Percentiles rank a stretch among this genome's conserved stretches.
Conservation (phyloP, 73 alveolate species). For the Paramecium primaurelia region DNA sequence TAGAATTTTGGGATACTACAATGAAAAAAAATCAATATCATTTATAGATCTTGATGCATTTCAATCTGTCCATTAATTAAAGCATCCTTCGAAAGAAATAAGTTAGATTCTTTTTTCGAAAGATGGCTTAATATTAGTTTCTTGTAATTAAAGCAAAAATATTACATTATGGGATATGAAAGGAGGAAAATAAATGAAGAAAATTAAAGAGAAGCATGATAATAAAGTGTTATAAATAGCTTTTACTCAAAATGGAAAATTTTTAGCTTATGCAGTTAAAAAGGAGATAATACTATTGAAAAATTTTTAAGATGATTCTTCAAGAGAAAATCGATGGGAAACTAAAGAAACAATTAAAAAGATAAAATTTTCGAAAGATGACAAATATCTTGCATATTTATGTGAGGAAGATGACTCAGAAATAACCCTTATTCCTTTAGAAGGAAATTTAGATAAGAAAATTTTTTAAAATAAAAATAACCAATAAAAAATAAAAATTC, state of each 20-base stretch:
- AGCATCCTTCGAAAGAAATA: background rate
- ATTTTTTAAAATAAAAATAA: too few species aligned
- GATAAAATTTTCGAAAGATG: too few species aligned
- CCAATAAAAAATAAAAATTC: too few species aligned
- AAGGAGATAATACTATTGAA: too few species aligned
- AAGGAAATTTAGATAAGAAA: too few species aligned
- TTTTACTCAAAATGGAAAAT: background rate
- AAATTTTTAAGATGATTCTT: background rate
- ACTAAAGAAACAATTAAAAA: too few species aligned
- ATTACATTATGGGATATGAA: background rate
- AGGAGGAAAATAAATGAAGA: background rate
- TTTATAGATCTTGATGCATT: background rate
- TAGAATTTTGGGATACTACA: background rate
- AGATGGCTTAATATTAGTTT: background rate
- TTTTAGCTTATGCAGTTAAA: background rate
- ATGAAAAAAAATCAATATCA: too few species aligned
- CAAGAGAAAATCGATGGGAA: too few species aligned
- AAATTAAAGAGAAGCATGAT: background rate
- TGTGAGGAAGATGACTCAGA: too few species aligned
- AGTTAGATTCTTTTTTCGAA: background rate
- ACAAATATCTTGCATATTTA: too few species aligned
- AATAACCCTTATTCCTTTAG: too few species aligned
- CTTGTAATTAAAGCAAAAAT: background rate
- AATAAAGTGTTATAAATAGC: background rate
- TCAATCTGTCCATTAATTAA: background rate